These are phyloP conservation scores for Pseudocercospora pini-densiflorae DNA, from an alignment of 2,329 filamentous ascomycete genomes.

Conservation along the genomic window DNA sequence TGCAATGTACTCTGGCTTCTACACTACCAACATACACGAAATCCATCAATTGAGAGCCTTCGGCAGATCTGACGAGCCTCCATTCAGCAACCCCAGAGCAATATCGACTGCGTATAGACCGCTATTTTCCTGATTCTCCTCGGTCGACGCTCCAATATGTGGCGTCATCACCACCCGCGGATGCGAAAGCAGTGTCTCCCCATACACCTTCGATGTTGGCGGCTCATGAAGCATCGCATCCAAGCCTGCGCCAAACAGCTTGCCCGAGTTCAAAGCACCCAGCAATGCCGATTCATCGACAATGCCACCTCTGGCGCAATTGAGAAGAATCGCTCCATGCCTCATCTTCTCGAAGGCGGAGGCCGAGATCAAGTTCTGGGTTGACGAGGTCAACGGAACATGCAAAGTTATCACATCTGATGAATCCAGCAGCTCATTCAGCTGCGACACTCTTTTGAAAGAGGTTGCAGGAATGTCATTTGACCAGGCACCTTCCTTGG, in stretches of 20 bases:
- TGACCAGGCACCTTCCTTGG: slow-evolving; percentile 32
- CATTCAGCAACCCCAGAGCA: slow-evolving; percentile 22
- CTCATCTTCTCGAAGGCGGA: slow-evolving; percentile 38
- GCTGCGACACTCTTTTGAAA: slow-evolving; percentile 34
- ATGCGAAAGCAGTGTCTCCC: slow-evolving; percentile 29
- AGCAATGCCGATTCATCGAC: slow-evolving; percentile 40
- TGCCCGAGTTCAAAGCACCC: slow-evolving; percentile 31
- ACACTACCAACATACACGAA: not conserved
- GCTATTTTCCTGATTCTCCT: slow-evolving; percentile 43
- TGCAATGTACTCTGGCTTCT: no score
- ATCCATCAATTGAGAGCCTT: not conserved
- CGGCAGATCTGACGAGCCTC: not conserved
- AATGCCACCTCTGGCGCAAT: slow-evolving; percentile 42
- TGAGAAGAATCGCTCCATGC: slow-evolving; percentile 38
- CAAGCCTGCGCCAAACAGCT: slow-evolving; percentile 41
- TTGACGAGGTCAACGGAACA: slow-evolving; percentile 39
- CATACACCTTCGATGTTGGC: slow-evolving; percentile 35
- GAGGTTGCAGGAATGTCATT: slow-evolving; percentile 11
- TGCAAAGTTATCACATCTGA: slow-evolving; percentile 44
- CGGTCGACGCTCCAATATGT: slow-evolving; percentile 54
- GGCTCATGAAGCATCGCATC: slow-evolving; percentile 41
- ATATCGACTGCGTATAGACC: slow-evolving; percentile 44
- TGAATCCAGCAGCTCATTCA: slow-evolving; percentile 39
- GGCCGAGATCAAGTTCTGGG: slow-evolving; percentile 39
- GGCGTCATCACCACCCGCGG: slow-evolving; percentile 47